Base-by-base conservation (phyloP, 2,329 filamentous ascomycete genomes). In the Neopestalotiopsis rosae region DNA sequence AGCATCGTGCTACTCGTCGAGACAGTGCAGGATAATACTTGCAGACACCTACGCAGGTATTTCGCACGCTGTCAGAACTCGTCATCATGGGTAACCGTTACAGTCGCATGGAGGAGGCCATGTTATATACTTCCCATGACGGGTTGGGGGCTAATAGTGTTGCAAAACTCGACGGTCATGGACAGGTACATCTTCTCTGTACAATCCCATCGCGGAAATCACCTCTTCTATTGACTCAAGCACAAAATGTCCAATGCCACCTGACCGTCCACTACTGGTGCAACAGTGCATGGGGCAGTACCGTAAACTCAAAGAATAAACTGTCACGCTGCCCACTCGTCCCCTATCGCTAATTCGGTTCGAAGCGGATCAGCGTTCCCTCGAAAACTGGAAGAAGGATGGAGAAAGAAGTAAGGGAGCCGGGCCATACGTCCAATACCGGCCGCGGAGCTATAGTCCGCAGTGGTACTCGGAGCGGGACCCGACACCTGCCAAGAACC, bases 1-100 rank as follows among this genome's bases (percentile, higher is more conserved):
- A 79, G 67, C 77, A 78, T 78, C 4, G 56, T 72, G 24, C 24
- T 32, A 32, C 5, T 34, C 17, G 20, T 13, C 4, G 4, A n/a
- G 59, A 12, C 10, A 30, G 9, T 30, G 40, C 6, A 30, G 7
- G 7, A 40, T 14, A 10, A 32, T 12, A 20, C 12, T 10, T 9
- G 5, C 4, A n/a, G 6, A 28, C 42, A 38, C 61, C 32, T 38
- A n/a, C 59, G 4, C 12, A n/a, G 61, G 32, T 9, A 52, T 0
- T 20, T 10, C 6, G 20, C 45, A 52, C 45, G n/a, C 45, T n/a
- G 45, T 20, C 45, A n/a, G n/a, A 24, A n/a, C 45, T 52, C 45
- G 5, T n/a, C 9, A 24, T 17, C 45, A 24, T 10, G 34, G 34
- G 34, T 49, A 5, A 52, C 17, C 17, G 9, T 52, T 3, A 7